A percentile compares a stretch with the other conserved stretches of the same genome.
Conservation (phyloP, 768 basidiomycete species). For the Auricularia auricula-judae region DNA sequence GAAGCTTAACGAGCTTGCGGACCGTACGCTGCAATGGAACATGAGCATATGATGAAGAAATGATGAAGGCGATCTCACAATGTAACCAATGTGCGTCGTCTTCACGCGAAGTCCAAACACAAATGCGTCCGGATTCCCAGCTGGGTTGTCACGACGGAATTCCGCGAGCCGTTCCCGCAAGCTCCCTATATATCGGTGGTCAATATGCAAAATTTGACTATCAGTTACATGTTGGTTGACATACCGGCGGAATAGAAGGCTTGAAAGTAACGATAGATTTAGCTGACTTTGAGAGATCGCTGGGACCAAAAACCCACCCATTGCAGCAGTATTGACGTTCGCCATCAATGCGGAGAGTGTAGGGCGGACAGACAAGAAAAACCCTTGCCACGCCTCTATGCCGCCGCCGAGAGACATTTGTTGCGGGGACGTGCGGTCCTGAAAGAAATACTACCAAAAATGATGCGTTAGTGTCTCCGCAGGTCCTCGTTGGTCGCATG, state of each 20-base stretch:
- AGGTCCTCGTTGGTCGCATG: neutral
- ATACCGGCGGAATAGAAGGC: conserved; percentile 28
- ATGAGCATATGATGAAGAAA: neutral
- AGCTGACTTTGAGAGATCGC: too few species aligned
- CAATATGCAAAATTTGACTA: neutral
- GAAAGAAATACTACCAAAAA: conserved; percentile 41
- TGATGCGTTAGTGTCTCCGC: neutral
- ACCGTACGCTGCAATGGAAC: conserved; percentile 43
- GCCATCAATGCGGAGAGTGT: conserved; percentile 38
- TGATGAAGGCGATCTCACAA: neutral
- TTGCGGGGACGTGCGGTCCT: conserved; percentile 14
- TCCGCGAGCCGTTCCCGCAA: conserved; percentile 45
- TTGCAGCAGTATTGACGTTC: conserved; percentile 43
- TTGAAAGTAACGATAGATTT: too few species aligned
- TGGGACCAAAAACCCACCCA: conserved; percentile 11
- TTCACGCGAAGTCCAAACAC: conserved; percentile 54
- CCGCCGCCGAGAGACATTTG: conserved; percentile 31
- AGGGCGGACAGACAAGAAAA: conserved; percentile 29
- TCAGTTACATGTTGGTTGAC: neutral
- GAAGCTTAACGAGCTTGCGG: conserved; percentile 37
- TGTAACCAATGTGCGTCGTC: conserved; percentile 35
- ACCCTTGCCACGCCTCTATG: conserved; percentile 49
- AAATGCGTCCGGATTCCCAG: conserved; percentile 49
- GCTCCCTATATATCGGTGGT: conserved; percentile 28
- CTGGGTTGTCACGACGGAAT: conserved; percentile 43